Evolutionary conservation across 257 asterid species (phyloP).

Genomic region (Scutellaria barbata): DNA sequence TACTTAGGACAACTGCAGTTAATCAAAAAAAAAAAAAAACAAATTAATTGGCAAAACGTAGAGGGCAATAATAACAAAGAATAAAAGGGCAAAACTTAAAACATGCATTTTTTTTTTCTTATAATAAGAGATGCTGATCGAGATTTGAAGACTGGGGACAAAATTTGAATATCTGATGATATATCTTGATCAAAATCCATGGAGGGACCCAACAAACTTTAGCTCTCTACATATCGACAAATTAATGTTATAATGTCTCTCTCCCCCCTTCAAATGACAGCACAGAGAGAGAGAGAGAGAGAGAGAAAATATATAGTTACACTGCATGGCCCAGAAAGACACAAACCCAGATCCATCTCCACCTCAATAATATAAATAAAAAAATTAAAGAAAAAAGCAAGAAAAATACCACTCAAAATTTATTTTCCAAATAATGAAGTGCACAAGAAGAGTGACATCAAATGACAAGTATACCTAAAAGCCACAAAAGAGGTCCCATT

Average conservation of each 20-base stretch:
- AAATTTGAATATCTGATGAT: not conserved
- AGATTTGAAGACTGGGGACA: too few relatives aligned
- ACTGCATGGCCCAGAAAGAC: not conserved
- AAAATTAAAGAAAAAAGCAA: not conserved
- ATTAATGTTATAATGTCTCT: not conserved
- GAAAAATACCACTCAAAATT: constrained; percentile 6
- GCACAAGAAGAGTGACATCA: not conserved
- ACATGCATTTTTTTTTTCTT: too few relatives aligned
- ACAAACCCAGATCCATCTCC: not conserved
- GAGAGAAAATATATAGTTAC: constrained; percentile 3
- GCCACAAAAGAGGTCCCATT: constrained; percentile 7
- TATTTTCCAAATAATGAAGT: not conserved
- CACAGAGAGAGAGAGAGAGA: not conserved
- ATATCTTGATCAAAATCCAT: constrained; percentile 6
- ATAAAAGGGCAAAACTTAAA: too few relatives aligned
- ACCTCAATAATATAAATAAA: constrained; percentile 10
- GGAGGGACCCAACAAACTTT: constrained; percentile 5
- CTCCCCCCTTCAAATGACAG: not conserved
- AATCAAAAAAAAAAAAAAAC: too few relatives aligned
- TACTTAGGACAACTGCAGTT: too few relatives aligned
- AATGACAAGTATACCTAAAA: constrained; percentile 18
- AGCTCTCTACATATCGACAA: not conserved
- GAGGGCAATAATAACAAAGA: too few relatives aligned
- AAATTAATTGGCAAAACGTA: too few relatives aligned
- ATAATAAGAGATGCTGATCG: not conserved